Base-by-base conservation (phyloP, 768 basidiomycete genomes). In the Paxillus rubicundulus region DNA sequence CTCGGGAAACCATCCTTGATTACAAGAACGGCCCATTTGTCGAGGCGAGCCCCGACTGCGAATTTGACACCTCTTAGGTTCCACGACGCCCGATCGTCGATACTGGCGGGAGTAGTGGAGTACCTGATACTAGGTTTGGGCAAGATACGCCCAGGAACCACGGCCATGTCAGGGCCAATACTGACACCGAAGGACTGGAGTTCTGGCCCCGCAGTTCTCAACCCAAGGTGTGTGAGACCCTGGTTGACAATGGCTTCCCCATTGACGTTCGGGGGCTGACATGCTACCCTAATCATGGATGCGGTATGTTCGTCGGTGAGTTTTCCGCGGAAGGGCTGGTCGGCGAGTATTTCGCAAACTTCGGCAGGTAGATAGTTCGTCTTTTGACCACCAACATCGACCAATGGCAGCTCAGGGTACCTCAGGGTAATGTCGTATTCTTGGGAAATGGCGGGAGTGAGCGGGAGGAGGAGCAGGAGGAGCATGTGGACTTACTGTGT, bases 21-120 rank as follows among this genome's bases (percentile, higher is more conserved):
- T 39, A 89, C 70, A 13, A 92, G 70, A 10, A 90, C 84, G 1
- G 76, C 79, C 87, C 88, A 90, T 20, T 79, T 80, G 20, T 72
- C 71, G 45, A 92, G 66, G 13, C 60, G 68, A 7, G 74, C 82
- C 9, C 87, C 86, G 21, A 64, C 68, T 3, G 80, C 70, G 61
- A 92, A 92, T 58, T 78, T 81, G 77, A 70, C 75, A 40, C 77
- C 74, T 43, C 79, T 69, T 44, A 82, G 61, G 54, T 82, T 82
- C 80, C 80, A 81, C 43, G 77, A 74, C 30, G 80, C 80, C 45
- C 61, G 68, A 1, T 79, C 74, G 54, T 80, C 76, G 18, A 80
- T 69, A 21, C 50, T 24, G 4, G 58, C 61, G 4, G 65, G 49
- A 30, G 69, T 68, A 9, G 64, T 53, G 3, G 56, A 63, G 56